Evolutionary conservation across 2,329 filamentous ascomycete genomes (phyloP), one percentile per base, ranked within the genome.

Genomic region (Hyphodiscus sp.): DNA sequence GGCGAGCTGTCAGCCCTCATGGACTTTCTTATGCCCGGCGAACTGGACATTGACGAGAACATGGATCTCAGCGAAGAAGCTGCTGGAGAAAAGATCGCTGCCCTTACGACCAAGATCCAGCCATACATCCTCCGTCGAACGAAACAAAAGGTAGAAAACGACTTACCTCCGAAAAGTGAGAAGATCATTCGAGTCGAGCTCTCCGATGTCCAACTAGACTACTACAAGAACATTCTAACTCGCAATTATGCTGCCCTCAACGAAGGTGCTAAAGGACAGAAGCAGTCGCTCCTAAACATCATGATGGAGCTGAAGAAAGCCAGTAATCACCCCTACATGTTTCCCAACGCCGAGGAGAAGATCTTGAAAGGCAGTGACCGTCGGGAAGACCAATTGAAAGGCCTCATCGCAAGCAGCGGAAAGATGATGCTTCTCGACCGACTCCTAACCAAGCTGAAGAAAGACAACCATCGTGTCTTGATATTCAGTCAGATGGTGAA

Each of bases 291-390:
- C 15, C 76, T 99, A 59, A 99, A 99, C 71, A 94, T 99, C 69
- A 96, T 99, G 83, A 99, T 99, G 94, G 94, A 99, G 70, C 72
- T 99, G 65, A 99, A 99, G 76, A 99, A 99, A 72, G 91, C 94
- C 68, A 97, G 92, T 73, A 99, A 99, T 66, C 94, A 99, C 67
- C 92, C 94, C 1, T 95, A 96, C 73, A 95, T 99, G 86, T 97
- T 99, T 63, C 87, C 89, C 2, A 91, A 91, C 58, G 92, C 91
- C 2, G 94, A 99, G 68, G 89, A 95, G 54, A 89, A 87, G 61
- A 89, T 97, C 13, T 73, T 97, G 49, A 85, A 82, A 55, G 90
- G 89, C 15, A 91, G 86, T 64, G 80, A 81, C 50, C 85, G 88
- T 19, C 87, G 91, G 29, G 92, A 97, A 66, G 94, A 97, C 67